A percentile compares a stretch with the other conserved stretches of the same genome.
Conservation (phyloP, 805 yeast species). For the Candida alai region DNA sequence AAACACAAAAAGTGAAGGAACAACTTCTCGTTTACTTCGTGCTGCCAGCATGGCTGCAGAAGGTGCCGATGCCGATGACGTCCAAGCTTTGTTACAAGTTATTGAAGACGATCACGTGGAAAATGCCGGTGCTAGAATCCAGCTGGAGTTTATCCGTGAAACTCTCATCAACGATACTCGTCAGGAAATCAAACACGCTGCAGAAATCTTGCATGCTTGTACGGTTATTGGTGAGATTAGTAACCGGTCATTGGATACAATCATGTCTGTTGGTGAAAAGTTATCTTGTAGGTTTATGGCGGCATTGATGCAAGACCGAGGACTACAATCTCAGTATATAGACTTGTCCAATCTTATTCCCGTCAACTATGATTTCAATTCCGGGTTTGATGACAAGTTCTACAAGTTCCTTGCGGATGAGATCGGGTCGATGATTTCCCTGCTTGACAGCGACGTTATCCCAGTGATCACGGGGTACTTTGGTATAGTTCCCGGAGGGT, state of each 20-base stretch:
- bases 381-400: conserved; percentile 64
- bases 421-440: conserved; percentile 48
- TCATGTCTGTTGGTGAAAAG: conserved; percentile 93
- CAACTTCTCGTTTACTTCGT: conserved; percentile 77
- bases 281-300: conserved; percentile 87
- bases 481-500: conserved; percentile 94
- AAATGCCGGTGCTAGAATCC: conserved; percentile 61
- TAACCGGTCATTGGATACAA: conserved; percentile 79
- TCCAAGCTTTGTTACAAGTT: conserved; percentile 53
- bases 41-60: conserved; percentile 88
- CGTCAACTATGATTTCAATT: conserved; percentile 48
- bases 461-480: conserved; percentile 97
- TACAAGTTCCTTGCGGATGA: conserved; percentile 52
- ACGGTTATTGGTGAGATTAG: conserved; percentile 89
- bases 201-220: conserved; percentile 77
- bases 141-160: conserved; percentile 39
- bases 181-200: conserved; percentile 63
- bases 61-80: conserved; percentile 59
- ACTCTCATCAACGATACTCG: conserved; percentile 57
- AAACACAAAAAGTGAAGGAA: conserved; percentile 88
- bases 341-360: conserved; percentile 77
- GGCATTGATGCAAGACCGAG: conserved; percentile 76
- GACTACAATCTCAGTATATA: conserved; percentile 71
- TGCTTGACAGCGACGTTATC: conserved; percentile 43
- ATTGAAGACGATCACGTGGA: conserved; percentile 74